Conservation (phyloP, 2,329 filamentous ascomycete species). For the Neospermospora avenae region DNA sequence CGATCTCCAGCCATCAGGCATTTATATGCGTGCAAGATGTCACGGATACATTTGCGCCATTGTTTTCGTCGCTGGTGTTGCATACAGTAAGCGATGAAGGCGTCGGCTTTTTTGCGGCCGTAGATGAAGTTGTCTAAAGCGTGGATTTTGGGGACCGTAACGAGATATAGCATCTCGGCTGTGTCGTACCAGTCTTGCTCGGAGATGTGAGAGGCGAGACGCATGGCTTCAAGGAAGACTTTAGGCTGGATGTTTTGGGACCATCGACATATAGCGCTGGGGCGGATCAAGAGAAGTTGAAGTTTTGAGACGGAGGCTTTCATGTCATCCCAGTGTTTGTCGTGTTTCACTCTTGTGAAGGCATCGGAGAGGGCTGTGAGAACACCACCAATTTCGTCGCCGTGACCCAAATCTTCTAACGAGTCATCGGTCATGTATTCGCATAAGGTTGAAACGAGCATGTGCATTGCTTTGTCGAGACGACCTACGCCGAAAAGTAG, state of each 20-base stretch:
- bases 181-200: slow-evolving; percentile 10
- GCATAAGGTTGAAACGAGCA: slow-evolving; percentile 8
- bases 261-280: slow-evolving; percentile 4
- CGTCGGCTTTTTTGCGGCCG: slow-evolving; percentile 9
- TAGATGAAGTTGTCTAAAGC: slow-evolving; percentile 9
- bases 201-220: slow-evolving; percentile 3
- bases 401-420: background rate
- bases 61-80: slow-evolving; percentile 8
- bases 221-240: slow-evolving; percentile 10
- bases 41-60: slow-evolving; percentile 8
- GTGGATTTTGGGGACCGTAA: slow-evolving; percentile 8
- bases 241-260: slow-evolving; percentile 8
- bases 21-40: slow-evolving; percentile 10
- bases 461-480: slow-evolving; percentile 8
- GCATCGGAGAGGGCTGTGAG: slow-evolving; percentile 6
- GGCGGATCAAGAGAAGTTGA: slow-evolving; percentile 2
- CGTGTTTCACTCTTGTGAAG: slow-evolving; percentile 6
- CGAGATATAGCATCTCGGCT: slow-evolving; percentile 9
- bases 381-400: slow-evolving; percentile 4
- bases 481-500: slow-evolving; percentile 5
- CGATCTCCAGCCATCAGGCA: slow-evolving; percentile 9
- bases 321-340: slow-evolving; percentile 5
- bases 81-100: slow-evolving; percentile 10
- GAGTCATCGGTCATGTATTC: slow-evolving; percentile 7
- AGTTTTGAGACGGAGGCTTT: slow-evolving; percentile 3